Evolutionary conservation across 2,329 filamentous ascomycete species (phyloP).

Genomic region (Penicillium sp.): DNA sequence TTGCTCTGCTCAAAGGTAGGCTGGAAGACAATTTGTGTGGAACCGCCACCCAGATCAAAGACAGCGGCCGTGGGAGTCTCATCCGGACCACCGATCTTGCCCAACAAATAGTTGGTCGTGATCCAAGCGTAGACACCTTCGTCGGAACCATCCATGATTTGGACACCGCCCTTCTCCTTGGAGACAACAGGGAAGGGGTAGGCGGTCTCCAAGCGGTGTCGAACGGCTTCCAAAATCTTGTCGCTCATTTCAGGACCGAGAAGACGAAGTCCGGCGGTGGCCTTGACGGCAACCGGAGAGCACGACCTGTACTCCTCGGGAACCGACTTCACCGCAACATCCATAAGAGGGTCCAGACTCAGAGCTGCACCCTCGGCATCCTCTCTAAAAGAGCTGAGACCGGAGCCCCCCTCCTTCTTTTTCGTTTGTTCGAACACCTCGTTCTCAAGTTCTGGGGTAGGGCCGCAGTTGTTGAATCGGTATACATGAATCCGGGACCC

Average conservation of each 20-base stretch:
- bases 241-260: constrained; percentile 77
- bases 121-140: constrained; percentile 99
- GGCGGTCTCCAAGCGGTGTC: constrained; percentile 75
- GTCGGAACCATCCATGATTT: constrained; percentile 96
- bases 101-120: constrained; percentile 96
- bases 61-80: constrained; percentile 87
- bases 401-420: constrained; percentile 74
- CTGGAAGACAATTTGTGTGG: constrained; percentile 98
- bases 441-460: constrained; percentile 88
- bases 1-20: constrained; percentile 78
- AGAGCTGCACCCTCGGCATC: constrained; percentile 86
- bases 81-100: constrained; percentile 93
- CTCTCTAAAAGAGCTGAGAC: constrained; percentile 80
- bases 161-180: constrained; percentile 78
- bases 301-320: constrained; percentile 89
- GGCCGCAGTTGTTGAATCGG: constrained; percentile 97
- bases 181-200: constrained; percentile 96
- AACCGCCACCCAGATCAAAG: constrained; percentile 94
- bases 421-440: constrained; percentile 94
- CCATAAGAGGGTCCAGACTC: constrained; percentile 84
- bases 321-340: constrained; percentile 78
- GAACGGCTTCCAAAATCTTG: constrained; percentile 81
- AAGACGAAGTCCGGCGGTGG: constrained; percentile 88
- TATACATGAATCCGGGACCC: constrained; percentile 98
- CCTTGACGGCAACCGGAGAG: constrained; percentile 95